A percentile compares a stretch with the other conserved stretches of the same genome.
phyloP scores from a whole-genome alignment of 163 green algal genomes.

The Volvox carteri region DNA sequence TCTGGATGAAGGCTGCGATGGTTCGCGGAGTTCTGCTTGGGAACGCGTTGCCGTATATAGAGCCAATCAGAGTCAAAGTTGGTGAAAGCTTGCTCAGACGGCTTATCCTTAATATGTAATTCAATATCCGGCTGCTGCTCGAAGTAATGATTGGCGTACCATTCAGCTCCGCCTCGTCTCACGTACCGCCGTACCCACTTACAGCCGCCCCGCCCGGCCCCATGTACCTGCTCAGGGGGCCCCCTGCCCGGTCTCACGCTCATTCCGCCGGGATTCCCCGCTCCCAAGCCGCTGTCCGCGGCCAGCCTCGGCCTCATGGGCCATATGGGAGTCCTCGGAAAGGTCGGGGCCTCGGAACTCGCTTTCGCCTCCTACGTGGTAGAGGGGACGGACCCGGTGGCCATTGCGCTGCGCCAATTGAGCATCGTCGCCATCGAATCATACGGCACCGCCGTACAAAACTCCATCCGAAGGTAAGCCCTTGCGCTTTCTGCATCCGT shows the following conservation, averaged over 20 bases:
- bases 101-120: too few relatives aligned
- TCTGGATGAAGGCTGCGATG: too few relatives aligned
- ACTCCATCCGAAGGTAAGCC: conserved; percentile 44
- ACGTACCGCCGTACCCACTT: not conserved
- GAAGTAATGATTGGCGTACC: too few relatives aligned
- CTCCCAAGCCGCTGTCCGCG: not conserved
- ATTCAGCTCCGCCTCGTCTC: too few relatives aligned
- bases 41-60: too few relatives aligned
- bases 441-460: conserved; percentile 43
- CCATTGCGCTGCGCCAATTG: conserved; percentile 46
- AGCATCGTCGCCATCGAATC: conserved; percentile 34
- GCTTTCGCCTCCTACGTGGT: conserved; percentile 28
- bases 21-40: too few relatives aligned
- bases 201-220: not conserved
- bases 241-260: conserved; percentile 12
- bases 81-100: too few relatives aligned
- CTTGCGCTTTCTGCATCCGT: too few relatives aligned
- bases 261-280: conserved; percentile 29
- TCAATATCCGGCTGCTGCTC: too few relatives aligned
- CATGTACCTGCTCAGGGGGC: not conserved
- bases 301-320: not conserved
- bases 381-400: not conserved
- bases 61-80: too few relatives aligned
- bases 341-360: not conserved
- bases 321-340: not conserved